These are phyloP conservation scores for Boletellus emodensis DNA, from an alignment of 768 basidiomycete genomes.

Conservation along the genomic window DNA sequence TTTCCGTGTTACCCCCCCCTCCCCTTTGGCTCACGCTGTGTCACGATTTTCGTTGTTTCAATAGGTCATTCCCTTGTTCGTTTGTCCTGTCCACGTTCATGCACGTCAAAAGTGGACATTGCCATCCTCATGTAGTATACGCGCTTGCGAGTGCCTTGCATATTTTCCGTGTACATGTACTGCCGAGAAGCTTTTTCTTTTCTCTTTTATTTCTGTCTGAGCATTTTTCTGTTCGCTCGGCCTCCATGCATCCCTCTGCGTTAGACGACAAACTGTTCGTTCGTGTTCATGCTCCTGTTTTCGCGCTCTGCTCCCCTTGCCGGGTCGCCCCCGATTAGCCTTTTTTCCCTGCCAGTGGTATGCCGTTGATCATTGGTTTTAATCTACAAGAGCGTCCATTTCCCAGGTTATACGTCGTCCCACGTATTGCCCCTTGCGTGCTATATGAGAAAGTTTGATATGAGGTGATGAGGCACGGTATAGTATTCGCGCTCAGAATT, in stretches of 20 bases:
- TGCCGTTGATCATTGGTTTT: no score
- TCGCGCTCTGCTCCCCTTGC: conserved; percentile 1
- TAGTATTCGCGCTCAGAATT: background rate
- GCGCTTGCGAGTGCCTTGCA: conserved; percentile 11
- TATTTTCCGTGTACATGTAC: conserved; percentile 32
- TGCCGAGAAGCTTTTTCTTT: background rate
- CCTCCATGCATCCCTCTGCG: conserved; percentile 20
- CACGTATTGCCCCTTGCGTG: no score
- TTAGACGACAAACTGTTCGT: conserved; percentile 5
- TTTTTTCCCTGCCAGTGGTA: no score
- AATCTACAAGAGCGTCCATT: no score
- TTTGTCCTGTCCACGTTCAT: conserved; percentile 5
- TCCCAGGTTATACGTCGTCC: no score
- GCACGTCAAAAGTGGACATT: conserved; percentile 10
- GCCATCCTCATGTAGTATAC: conserved; percentile 23
- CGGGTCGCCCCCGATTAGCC: no score
- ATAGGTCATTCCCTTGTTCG: conserved; percentile 21
- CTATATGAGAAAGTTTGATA: no score
- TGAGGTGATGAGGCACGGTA: no score
- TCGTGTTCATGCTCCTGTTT: conserved; percentile 7
- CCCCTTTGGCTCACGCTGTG: conserved; percentile 11
- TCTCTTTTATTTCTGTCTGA: background rate
- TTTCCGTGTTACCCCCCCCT: conserved; percentile 9
- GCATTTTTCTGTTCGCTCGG: conserved; percentile 3
- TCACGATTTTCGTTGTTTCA: conserved; percentile 22